Evolutionary conservation across 192 early-diverging fungal species (phyloP).

Genomic region (Geosiphon pyriformis): DNA sequence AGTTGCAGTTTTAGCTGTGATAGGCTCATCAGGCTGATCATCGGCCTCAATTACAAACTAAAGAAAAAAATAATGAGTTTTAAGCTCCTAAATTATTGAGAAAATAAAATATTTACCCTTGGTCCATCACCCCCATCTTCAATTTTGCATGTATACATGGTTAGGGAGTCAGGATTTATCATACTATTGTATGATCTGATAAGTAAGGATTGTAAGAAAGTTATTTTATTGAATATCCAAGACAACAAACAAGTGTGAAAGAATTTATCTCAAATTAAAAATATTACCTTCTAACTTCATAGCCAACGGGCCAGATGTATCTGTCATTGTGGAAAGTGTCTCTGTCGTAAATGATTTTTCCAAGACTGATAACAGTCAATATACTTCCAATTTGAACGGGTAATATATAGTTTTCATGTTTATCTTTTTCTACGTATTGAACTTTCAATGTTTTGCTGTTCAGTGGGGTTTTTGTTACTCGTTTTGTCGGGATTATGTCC

Average conservation of each 20-base stretch:
- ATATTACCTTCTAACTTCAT: slow-evolving; percentile 52
- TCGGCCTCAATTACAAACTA: slow-evolving; percentile 78
- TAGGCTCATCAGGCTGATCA: slow-evolving; percentile 64
- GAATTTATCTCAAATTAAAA: neutral
- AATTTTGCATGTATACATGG: slow-evolving; percentile 67
- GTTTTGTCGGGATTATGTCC: slow-evolving; percentile 9
- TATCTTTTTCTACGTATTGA: slow-evolving; percentile 48
- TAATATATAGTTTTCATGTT: slow-evolving; percentile 61
- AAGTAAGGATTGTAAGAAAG: neutral
- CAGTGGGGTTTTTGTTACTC: slow-evolving; percentile 16
- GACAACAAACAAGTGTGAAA: neutral
- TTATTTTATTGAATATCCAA: neutral
- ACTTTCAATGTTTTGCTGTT: slow-evolving; percentile 27
- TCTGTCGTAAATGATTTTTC: slow-evolving; percentile 66
- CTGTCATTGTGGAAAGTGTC: slow-evolving; percentile 81
- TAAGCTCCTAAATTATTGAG: neutral
- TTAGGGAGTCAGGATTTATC: slow-evolving; percentile 41
- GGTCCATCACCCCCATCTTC: slow-evolving; percentile 76
- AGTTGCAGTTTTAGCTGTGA: slow-evolving; percentile 72
- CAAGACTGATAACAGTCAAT: slow-evolving; percentile 65
- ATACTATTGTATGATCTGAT: slow-evolving; percentile 50
- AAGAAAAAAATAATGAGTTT: neutral
- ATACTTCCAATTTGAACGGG: slow-evolving; percentile 75
- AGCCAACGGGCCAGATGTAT: slow-evolving; percentile 91
- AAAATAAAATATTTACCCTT: slow-evolving; percentile 26